Evolutionary conservation across 169 alveolate genomes (phyloP), one percentile per base, ranked within the genome.

Genomic region (Plasmodium vivax): DNA sequence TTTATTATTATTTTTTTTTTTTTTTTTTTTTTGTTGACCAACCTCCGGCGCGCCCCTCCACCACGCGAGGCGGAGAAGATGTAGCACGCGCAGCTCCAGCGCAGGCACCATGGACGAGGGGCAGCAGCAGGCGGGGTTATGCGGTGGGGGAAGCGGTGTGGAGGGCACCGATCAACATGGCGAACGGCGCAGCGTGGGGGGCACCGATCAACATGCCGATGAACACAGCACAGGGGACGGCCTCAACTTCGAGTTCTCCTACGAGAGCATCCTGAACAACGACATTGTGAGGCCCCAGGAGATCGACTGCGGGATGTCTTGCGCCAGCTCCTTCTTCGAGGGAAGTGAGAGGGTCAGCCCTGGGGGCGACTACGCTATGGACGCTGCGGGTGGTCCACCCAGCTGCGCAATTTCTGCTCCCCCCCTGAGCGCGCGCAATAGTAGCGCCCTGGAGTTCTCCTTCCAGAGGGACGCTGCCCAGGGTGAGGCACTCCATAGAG

Each of bases 291-390:
- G 93, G 80, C 93, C 93, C 14, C 93, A 85, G 62, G 93, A 85
- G 62, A 85, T 85, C 12, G 93, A 85, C 68, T 85, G 93, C 43
- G 93, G 93, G 10, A 85, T 85, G 93, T 85, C 93, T 8, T 85
- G 93, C 30, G 68, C 85, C 6, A 85, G 93, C 43, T 85, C 93
- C 38, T 51, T 85, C 81, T 27, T 32, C 75, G 93, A 85, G 27
- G 16, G 43, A 23, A 23, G 27, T 85, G 93, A 85, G 51, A 54
- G 45, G 43, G 43, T 83, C 32, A 27, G 30, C 10, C 58, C 41
- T 62, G 82, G 38, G 38, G 71, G 62, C 2, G 62, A 51, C 8
- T 51, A 51, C 62, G 27, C 23, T 8, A 14, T 14, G 62, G 62
- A 51, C 1, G 12, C 62, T 51, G 12, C 62, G 14, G 23, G 62